phyloP scores from a whole-genome alignment of 768 basidiomycete species.

The Infundibulicybe gibba region DNA sequence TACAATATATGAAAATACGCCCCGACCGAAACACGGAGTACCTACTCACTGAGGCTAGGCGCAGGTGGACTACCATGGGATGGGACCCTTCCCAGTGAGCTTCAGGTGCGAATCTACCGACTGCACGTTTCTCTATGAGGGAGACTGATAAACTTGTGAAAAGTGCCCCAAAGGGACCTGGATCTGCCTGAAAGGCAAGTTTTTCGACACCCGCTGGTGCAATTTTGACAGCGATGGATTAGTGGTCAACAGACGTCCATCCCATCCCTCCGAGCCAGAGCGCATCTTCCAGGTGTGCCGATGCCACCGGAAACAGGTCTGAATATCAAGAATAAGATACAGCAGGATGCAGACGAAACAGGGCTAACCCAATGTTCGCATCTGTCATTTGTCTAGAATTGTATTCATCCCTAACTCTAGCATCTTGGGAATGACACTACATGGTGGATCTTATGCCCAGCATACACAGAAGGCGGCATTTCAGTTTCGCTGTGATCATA shows the following conservation, averaged over 20 bases:
- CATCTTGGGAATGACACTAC: slow-evolving; percentile 23
- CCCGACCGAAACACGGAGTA: slow-evolving; percentile 23
- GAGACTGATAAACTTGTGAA: background rate
- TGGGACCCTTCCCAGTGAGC: slow-evolving; percentile 22
- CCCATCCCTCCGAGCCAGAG: slow-evolving; percentile 27
- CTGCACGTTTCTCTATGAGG: background rate
- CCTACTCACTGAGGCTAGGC: slow-evolving; percentile 22
- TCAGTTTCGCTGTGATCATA: slow-evolving; percentile 23
- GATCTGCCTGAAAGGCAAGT: slow-evolving; percentile 19
- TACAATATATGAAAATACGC: slow-evolving; percentile 15
- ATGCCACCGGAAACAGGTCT: slow-evolving; percentile 14
- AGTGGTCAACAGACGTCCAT: slow-evolving; percentile 25
- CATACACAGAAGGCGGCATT: slow-evolving; percentile 25
- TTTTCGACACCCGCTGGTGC: background rate
- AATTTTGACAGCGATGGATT: background rate
- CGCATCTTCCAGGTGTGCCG: slow-evolving; percentile 31
- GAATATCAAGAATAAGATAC: slow-evolving; percentile 15
- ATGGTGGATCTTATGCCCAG: slow-evolving; percentile 23
- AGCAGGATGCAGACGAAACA: slow-evolving; percentile 7
- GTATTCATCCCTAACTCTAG: background rate
- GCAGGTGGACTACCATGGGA: slow-evolving; percentile 15
- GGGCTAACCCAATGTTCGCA: slow-evolving; percentile 11
- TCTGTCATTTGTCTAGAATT: too few species aligned
- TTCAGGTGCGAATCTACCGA: slow-evolving; percentile 19
- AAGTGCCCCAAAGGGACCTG: slow-evolving; percentile 28